A percentile compares a stretch with the other conserved stretches of the same genome.
phyloP scores from a whole-genome alignment of 1,139 yeast species.

The Pichia sp. region DNA sequence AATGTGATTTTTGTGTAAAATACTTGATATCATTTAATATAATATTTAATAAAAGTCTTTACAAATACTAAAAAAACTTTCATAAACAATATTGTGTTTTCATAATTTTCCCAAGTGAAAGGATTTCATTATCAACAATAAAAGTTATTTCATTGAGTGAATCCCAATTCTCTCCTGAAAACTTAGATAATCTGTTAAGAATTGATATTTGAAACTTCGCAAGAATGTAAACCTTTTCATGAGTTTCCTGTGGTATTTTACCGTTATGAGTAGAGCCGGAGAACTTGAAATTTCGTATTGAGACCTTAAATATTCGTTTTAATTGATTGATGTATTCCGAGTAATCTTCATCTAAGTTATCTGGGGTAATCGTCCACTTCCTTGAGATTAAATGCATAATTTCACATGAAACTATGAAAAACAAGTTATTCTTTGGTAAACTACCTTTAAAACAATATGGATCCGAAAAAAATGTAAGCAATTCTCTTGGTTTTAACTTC shows the following conservation, averaged over 20 bases:
- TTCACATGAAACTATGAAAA: slow-evolving; percentile 8
- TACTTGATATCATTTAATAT: neutral
- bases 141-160: neutral
- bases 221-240: slow-evolving; percentile 4
- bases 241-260: neutral
- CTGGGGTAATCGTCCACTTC: slow-evolving; percentile 4
- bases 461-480: slow-evolving; percentile 1
- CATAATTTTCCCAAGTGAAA: neutral
- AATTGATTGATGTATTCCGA: slow-evolving; percentile 2
- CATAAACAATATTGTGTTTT: neutral
- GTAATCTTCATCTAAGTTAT: neutral
- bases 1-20: no score
- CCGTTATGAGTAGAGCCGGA: neutral
- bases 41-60: neutral
- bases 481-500: slow-evolving; percentile 2
- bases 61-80: neutral
- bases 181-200: neutral
- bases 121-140: neutral
- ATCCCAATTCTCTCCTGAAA: slow-evolving; percentile 2
- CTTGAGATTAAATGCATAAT: slow-evolving; percentile 4
- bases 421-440: neutral
- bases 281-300: neutral
- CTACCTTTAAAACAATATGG: neutral
- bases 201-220: slow-evolving; percentile 6
- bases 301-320: neutral